These are phyloP conservation scores for Rubia balearica DNA, from an alignment of 305 asterid species.

Conservation along the genomic window DNA sequence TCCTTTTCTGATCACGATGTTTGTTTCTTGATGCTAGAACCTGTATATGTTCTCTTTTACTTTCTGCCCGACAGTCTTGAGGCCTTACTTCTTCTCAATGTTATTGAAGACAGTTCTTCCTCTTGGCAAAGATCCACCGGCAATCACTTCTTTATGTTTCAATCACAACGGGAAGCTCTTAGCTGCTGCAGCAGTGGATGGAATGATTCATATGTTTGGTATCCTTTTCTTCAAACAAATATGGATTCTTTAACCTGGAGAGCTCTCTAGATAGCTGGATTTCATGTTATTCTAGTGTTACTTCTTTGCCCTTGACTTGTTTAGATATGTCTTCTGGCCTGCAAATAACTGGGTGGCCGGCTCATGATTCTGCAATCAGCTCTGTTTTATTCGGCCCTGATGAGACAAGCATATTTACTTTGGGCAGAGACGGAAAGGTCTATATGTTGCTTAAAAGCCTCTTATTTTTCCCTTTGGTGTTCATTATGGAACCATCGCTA, in stretches of 20 bases:
- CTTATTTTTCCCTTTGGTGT: not conserved
- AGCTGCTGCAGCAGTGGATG: constrained; percentile 96
- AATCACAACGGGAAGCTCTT: constrained; percentile 94
- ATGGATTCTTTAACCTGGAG: constrained; percentile 1
- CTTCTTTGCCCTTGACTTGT: constrained; percentile 35
- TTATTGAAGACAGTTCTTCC: constrained; percentile 96
- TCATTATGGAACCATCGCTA: not conserved
- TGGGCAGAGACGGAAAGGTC: constrained; percentile 93
- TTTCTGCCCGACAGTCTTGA: constrained; percentile 25
- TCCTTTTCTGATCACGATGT: constrained; percentile 25
- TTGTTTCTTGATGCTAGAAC: constrained; percentile 19
- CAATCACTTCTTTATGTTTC: constrained; percentile 79
- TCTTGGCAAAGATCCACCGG: constrained; percentile 98
- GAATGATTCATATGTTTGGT: constrained; percentile 99
- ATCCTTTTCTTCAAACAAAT: constrained; percentile 36
- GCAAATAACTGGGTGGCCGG: constrained; percentile 99
- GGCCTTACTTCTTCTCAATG: constrained; percentile 40
- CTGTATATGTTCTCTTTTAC: constrained; percentile 18
- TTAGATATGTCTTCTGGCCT: constrained; percentile 91
- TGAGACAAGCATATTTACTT: constrained; percentile 93
- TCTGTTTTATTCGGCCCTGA: constrained; percentile 89
- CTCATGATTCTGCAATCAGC: constrained; percentile 87
- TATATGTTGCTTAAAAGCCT: constrained; percentile 18
- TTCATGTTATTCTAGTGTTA: not conserved
- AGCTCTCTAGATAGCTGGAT: not conserved